Evolutionary conservation across 805 yeast genomes (phyloP).

Genomic region (Kluyveromyces siamensis): DNA sequence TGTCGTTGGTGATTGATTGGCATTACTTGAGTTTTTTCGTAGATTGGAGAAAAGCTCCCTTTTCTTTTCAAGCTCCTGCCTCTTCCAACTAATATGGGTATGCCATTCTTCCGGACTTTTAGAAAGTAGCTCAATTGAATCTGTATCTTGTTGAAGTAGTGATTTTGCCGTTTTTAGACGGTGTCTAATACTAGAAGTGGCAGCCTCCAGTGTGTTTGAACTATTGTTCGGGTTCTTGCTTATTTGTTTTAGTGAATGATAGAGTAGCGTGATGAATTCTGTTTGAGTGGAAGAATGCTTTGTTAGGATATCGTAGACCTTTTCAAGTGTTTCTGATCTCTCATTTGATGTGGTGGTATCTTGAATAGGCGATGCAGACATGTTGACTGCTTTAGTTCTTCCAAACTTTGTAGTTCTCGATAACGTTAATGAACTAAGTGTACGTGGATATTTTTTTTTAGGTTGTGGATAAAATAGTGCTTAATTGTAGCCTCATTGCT

Average conservation of each 20-base stretch:
- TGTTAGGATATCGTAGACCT: not conserved
- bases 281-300: constrained; percentile 4
- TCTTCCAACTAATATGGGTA: constrained; percentile 12
- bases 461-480: too few species aligned
- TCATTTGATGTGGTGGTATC: not conserved
- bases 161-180: constrained; percentile 23
- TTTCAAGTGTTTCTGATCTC: not conserved
- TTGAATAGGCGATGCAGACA: not conserved
- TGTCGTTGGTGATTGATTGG: not conserved
- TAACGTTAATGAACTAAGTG: too few species aligned
- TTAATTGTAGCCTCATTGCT: too few species aligned
- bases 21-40: constrained; percentile 4
- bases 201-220: constrained; percentile 22
- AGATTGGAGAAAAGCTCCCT: constrained; percentile 11
- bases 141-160: constrained; percentile 23
- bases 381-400: not conserved
- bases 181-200: constrained; percentile 26
- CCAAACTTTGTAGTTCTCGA: too few species aligned
- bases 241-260: constrained; percentile 24
- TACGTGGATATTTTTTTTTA: too few species aligned
- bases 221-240: constrained; percentile 26
- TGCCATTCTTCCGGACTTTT: constrained; percentile 25
- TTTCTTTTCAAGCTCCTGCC: constrained; percentile 20
- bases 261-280: constrained; percentile 28
- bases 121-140: constrained; percentile 16